Percentiles rank a stretch among this genome's conserved stretches.
phyloP scores from a whole-genome alignment of 2,329 filamentous ascomycete species.

The Aspergillus thermomutatus region DNA sequence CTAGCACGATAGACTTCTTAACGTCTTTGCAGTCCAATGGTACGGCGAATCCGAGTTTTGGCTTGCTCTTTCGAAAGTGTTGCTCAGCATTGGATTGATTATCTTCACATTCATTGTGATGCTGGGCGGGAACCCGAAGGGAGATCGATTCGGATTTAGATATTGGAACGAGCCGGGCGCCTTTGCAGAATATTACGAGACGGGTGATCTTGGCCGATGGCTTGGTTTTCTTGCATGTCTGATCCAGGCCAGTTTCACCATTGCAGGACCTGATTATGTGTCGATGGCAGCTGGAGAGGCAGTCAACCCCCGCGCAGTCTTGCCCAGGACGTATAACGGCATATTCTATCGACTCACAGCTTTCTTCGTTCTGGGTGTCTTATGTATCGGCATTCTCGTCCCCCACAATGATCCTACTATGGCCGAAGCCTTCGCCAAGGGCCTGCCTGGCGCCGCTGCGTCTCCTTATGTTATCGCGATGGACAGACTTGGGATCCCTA shows the following conservation, averaged over 20 bases:
- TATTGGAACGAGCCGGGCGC: constrained; percentile 65
- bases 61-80: constrained; percentile 67
- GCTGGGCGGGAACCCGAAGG: constrained; percentile 74
- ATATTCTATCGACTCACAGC: constrained; percentile 74
- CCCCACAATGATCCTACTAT: constrained; percentile 65
- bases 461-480: constrained; percentile 69
- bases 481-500: constrained; percentile 59
- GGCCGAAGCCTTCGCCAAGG: constrained; percentile 56
- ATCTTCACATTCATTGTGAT: constrained; percentile 78
- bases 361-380: constrained; percentile 72
- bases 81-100: constrained; percentile 69
- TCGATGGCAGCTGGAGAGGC: constrained; percentile 65
- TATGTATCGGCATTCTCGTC: constrained; percentile 69
- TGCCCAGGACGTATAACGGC: constrained; percentile 72
- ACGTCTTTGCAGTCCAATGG: constrained; percentile 69
- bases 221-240: constrained; percentile 74
- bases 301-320: constrained; percentile 64
- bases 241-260: constrained; percentile 66
- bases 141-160: constrained; percentile 70
- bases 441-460: constrained; percentile 64
- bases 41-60: constrained; percentile 77
- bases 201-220: constrained; percentile 66
- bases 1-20: constrained; percentile 45
- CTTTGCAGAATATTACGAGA: constrained; percentile 64
- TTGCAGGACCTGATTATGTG: constrained; percentile 67